Percentiles rank a stretch among this genome's conserved stretches.
Evolutionary conservation across 2,329 filamentous ascomycete genomes (phyloP).

Genomic region (Venturia asperata): DNA sequence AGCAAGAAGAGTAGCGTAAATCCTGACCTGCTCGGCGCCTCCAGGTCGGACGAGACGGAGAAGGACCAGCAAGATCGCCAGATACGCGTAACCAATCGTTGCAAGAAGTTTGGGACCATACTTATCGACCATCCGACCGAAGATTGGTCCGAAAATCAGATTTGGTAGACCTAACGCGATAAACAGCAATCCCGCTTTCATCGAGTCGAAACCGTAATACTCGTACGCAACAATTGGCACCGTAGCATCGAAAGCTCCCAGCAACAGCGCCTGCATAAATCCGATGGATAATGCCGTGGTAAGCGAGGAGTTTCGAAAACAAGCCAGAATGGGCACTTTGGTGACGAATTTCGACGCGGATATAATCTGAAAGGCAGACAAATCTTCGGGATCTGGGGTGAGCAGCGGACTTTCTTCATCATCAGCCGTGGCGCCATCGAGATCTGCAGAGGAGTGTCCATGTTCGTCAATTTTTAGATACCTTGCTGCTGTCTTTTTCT

Average conservation of each 20-base stretch:
- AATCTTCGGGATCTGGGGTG: conserved; percentile 18
- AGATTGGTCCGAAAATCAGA: conserved; percentile 40
- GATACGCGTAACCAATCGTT: conserved; percentile 37
- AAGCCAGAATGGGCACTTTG: conserved; percentile 43
- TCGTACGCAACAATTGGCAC: conserved; percentile 39
- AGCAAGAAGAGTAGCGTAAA: conserved; percentile 10
- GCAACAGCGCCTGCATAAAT: conserved; percentile 39
- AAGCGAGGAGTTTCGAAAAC: conserved; percentile 30
- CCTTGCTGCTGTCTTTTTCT: conserved; percentile 49
- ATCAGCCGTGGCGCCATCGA: not conserved
- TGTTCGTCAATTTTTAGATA: conserved; percentile 33
- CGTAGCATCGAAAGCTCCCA: conserved; percentile 42
- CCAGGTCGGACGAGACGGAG: conserved; percentile 28
- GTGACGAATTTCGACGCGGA: conserved; percentile 35
- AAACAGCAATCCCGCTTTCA: conserved; percentile 40
- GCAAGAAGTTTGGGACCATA: conserved; percentile 40
- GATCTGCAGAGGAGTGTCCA: not conserved
- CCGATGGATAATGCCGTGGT: conserved; percentile 32
- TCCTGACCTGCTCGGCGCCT: conserved; percentile 22
- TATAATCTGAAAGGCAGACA: conserved; percentile 37
- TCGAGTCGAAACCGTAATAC: conserved; percentile 40
- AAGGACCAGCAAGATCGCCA: conserved; percentile 38
- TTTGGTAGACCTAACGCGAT: conserved; percentile 39
- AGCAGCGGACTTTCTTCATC: conserved; percentile 26
- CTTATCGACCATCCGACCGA: conserved; percentile 42